phyloP scores from a whole-genome alignment of 2,329 filamentous ascomycete species.

The Trichoderma semiorbis region DNA sequence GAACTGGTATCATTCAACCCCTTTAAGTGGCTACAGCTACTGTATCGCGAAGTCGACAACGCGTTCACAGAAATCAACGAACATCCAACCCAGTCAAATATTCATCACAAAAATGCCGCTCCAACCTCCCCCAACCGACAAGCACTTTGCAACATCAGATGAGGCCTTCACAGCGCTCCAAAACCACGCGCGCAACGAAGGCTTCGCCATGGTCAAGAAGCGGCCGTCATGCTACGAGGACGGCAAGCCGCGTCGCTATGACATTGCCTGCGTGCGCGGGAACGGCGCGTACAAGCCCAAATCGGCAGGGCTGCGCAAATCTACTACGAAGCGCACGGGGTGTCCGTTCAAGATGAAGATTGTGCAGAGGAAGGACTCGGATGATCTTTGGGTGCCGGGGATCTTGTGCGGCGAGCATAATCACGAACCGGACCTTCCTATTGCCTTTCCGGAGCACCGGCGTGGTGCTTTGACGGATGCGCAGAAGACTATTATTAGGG shows the following conservation, averaged over 20 bases:
- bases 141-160: neutral
- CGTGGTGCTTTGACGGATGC: neutral
- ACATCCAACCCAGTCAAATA: neutral
- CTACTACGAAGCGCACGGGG: neutral
- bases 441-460: neutral
- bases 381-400: neutral
- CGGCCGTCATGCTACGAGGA: neutral
- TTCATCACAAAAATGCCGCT: neutral
- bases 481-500: neutral
- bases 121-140: neutral
- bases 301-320: neutral
- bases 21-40: neutral
- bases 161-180: neutral
- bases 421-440: neutral
- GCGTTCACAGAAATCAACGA: neutral
- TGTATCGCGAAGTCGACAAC: neutral
- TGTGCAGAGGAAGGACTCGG: neutral
- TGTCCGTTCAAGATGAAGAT: slow-evolving; percentile 18
- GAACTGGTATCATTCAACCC: neutral
- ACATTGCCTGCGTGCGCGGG: slow-evolving; percentile 5
- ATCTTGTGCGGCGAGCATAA: neutral
- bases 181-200: neutral
- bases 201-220: slow-evolving; percentile 5
- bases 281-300: neutral
- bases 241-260: neutral